Evolutionary conservation across 768 basidiomycete species (phyloP), one percentile per base, ranked within the genome.

Genomic region (Boletus eberwhitei): DNA sequence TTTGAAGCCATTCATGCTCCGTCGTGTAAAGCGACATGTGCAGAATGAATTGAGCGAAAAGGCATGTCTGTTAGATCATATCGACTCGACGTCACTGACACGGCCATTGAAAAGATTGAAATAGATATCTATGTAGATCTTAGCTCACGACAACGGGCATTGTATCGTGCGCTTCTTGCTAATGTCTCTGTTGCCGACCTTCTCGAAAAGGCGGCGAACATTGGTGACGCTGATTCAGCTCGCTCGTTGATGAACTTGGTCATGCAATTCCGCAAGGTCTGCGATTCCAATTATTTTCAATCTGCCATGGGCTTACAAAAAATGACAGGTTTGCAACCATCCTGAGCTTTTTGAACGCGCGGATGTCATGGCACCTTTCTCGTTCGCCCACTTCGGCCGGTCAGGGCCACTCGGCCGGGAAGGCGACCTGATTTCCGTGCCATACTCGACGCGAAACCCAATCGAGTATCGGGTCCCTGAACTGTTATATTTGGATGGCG

Each of bases 1-100:
- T 55, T 77, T 99, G 63, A 98, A 98, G 65, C 97, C 97, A 8
- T 99, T 99, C 77, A 99, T 99, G 97, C 74, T 99, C 55, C 82
- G 97, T 56, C 86, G 97, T 54, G 89, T 99, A 52, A 99, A 99
- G 73, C 87, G 91, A 48, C 91, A 98, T 72, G 97, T 99, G n/a
- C 97, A 99, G 72, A 98, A 98, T 67, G 97, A 99, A 71, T 80
- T 99, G 24, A 97, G 95, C 61, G 97, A 99, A 65, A 99, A 99
- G 90, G 95, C 87, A 62, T 50, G 73, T 58, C 32, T 45, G 8
- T 43, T 32, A 40, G 24, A 35, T 29, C 2, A 32, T 19, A 21
- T 42, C 52, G 88, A 87, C 91, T 93, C 70, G 82, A 85, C 54
- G 89, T 93, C 68, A 81, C 95, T 50, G 87, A 89, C 66, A 86